Evolutionary conservation across 805 yeast genomes (phyloP).

Genomic region (Wickerhamiella cacticola): DNA sequence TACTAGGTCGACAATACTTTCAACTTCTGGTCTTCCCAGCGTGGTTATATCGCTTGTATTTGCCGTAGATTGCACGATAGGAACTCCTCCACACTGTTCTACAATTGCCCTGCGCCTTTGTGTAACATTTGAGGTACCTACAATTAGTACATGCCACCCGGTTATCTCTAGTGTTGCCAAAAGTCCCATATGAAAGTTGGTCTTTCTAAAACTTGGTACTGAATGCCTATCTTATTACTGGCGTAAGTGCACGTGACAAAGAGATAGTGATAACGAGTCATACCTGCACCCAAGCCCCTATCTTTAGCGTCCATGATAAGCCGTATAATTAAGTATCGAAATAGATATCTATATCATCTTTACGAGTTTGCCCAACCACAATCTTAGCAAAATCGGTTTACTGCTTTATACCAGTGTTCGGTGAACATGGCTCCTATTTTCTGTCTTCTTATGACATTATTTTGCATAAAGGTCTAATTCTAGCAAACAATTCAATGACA

Average conservation of each 20-base stretch:
- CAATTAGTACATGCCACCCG: conserved; percentile 18
- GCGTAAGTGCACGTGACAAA: conserved; percentile 4
- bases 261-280: not conserved
- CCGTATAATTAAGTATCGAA: too few relatives aligned
- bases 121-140: conserved; percentile 17
- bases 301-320: too few relatives aligned
- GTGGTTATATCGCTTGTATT: conserved; percentile 35
- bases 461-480: too few relatives aligned
- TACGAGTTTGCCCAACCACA: too few relatives aligned
- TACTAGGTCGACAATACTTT: conserved; percentile 58
- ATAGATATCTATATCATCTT: too few relatives aligned
- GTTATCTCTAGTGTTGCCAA: conserved; percentile 16
- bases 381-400: too few relatives aligned
- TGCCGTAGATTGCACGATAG: conserved; percentile 11
- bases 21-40: conserved; percentile 53
- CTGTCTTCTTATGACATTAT: too few relatives aligned
- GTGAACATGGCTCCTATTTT: too few relatives aligned
- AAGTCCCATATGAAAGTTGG: conserved; percentile 18
- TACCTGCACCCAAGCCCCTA: not conserved
- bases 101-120: conserved; percentile 15
- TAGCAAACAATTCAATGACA: too few relatives aligned
- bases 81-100: conserved; percentile 17
- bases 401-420: too few relatives aligned
- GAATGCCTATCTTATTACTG: not conserved
- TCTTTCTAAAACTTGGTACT: not conserved